phyloP scores from a whole-genome alignment of 2,329 filamentous ascomycete species.

The Geosmithia putterillii region DNA sequence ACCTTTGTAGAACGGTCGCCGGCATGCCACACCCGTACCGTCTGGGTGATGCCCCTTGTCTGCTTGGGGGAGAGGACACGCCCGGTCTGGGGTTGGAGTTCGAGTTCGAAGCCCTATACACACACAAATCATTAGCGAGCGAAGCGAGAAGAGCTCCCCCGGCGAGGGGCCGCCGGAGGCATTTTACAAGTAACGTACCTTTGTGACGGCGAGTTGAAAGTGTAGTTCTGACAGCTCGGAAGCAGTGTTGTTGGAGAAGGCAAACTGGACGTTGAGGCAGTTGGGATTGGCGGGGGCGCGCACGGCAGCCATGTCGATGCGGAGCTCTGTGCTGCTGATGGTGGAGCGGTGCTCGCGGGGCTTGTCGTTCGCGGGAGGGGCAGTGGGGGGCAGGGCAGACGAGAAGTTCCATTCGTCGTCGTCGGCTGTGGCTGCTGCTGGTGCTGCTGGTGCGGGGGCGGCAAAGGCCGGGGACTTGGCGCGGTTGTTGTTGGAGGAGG shows the following conservation, averaged over 20 bases:
- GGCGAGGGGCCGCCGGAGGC: too few species aligned
- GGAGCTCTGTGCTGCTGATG: slow-evolving; percentile 58
- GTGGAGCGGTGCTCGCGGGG: slow-evolving; percentile 51
- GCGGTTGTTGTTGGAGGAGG: slow-evolving; percentile 10
- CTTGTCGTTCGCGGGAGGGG: slow-evolving; percentile 33
- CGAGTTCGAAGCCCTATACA: slow-evolving; percentile 74
- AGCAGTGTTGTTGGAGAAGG: slow-evolving; percentile 72
- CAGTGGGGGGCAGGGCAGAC: slow-evolving; percentile 62
- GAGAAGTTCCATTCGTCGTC: slow-evolving; percentile 95
- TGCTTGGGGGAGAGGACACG: slow-evolving; percentile 63
- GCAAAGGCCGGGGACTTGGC: slow-evolving; percentile 8
- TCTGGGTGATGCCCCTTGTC: slow-evolving; percentile 65
- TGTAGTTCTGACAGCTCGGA: slow-evolving; percentile 67
- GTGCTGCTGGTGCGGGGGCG: slow-evolving; percentile 25
- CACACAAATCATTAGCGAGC: too few species aligned
- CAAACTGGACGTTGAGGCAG: slow-evolving; percentile 57
- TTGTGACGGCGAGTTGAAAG: slow-evolving; percentile 88
- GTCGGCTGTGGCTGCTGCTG: slow-evolving; percentile 29
- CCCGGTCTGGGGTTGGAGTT: slow-evolving; percentile 76
- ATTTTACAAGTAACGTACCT: too few species aligned
- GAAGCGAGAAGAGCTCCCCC: background rate
- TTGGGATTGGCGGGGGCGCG: slow-evolving; percentile 40
- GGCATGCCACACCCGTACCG: slow-evolving; percentile 62
- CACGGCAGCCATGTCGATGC: slow-evolving; percentile 61
- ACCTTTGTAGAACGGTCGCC: slow-evolving; percentile 59